Evolutionary conservation across 345 rosid species (phyloP).

Genomic region (Aquilaria yunnanensis): DNA sequence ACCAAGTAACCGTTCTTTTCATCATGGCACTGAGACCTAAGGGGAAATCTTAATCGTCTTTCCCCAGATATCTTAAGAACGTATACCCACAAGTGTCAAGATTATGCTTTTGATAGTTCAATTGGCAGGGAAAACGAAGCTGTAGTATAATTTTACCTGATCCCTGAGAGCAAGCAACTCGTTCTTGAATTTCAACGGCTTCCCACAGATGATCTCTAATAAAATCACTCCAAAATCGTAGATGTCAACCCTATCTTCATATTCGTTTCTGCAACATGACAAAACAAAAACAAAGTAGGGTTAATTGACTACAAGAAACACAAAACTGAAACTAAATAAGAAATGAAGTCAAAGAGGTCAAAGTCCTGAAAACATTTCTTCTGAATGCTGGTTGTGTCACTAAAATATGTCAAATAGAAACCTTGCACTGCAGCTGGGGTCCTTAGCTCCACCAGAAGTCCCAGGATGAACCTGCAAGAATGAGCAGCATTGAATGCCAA

Average conservation of each 20-base stretch:
- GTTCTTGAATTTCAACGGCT: conserved; percentile 40
- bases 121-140: too few relatives aligned
- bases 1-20: too few relatives aligned
- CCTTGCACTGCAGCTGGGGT: conserved; percentile 36
- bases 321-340: background rate
- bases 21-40: too few relatives aligned
- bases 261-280: conserved; percentile 30
- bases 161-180: conserved; percentile 52
- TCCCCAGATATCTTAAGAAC: too few relatives aligned
- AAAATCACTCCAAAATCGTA: conserved; percentile 80
- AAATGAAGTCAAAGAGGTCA: background rate
- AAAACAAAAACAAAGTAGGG: background rate
- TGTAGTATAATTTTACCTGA: conserved; percentile 30
- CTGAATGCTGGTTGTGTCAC: background rate
- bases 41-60: too few relatives aligned
- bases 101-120: too few relatives aligned
- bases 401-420: conserved; percentile 9
- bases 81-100: too few relatives aligned
- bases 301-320: too few relatives aligned
- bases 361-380: background rate
- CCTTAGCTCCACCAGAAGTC: conserved; percentile 38
- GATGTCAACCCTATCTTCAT: conserved; percentile 55
- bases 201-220: conserved; percentile 78
- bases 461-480: conserved; percentile 49
- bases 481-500: conserved; percentile 4